These are phyloP conservation scores for Coccomyxa sp. DNA, from an alignment of 139 green algal genomes.

Conservation along the genomic window DNA sequence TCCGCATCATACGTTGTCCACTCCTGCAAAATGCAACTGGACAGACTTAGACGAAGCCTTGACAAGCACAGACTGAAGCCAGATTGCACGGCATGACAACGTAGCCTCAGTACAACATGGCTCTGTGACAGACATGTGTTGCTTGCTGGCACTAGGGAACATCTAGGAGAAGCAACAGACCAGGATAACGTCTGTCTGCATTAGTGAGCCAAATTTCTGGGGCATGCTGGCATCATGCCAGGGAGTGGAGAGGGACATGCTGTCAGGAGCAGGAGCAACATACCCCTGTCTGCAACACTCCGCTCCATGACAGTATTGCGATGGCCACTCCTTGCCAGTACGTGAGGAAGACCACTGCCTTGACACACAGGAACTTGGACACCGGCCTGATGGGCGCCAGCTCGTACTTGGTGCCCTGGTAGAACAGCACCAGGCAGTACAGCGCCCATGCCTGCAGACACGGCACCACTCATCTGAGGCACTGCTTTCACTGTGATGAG, in stretches of 20 bases:
- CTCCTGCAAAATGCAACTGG: too few species aligned
- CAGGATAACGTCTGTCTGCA: too few species aligned
- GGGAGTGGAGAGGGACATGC: not conserved
- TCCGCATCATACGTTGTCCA: constrained; percentile 66
- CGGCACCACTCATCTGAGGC: not conserved
- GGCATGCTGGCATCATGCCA: not conserved
- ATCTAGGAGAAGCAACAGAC: too few species aligned
- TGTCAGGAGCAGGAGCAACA: not conserved
- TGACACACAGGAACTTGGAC: constrained; percentile 93
- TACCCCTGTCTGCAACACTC: constrained; percentile 37
- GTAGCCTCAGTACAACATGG: too few species aligned
- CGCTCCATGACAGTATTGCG: constrained; percentile 15
- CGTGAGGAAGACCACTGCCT: constrained; percentile 92
- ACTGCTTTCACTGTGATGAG: not conserved
- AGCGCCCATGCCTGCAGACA: constrained; percentile 76
- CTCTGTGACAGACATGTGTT: too few species aligned
- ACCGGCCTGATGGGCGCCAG: constrained; percentile 87
- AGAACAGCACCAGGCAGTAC: constrained; percentile 95
- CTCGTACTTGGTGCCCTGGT: constrained; percentile 78
- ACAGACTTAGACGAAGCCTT: too few species aligned
- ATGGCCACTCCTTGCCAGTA: constrained; percentile 86
- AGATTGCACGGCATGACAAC: too few species aligned
- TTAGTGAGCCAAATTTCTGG: too few species aligned
- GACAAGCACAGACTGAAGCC: too few species aligned
- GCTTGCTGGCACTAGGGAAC: too few species aligned